Evolutionary conservation across 2,329 filamentous ascomycete genomes (phyloP), one percentile per base, ranked within the genome.

Genomic region (Penicillium palitans): DNA sequence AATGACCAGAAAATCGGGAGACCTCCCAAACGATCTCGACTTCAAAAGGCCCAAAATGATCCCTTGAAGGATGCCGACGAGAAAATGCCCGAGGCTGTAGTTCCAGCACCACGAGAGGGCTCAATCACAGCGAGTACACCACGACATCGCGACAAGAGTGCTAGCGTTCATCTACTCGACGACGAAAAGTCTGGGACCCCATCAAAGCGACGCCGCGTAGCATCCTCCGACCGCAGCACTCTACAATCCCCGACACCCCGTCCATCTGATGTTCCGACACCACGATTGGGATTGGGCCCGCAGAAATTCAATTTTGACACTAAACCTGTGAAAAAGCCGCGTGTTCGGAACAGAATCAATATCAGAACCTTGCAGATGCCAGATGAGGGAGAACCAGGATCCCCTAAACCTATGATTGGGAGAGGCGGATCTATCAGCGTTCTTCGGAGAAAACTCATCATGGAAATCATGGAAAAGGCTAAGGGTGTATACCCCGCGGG

Each of bases 401-500:
- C 37, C n/a, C 19, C 31, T 21, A 47, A 27, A 29, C 45, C 51
- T n/a, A 15, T 44, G 15, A 52, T 56, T 8, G 74, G 62, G 51
- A 70, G 66, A 54, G 75, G 74, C 29, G 81, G 82, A 12, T 79
- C 77, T 2, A 70, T 82, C 40, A 72, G 72, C 24, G 67, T 78
- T 46, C 70, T 79, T 40, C 77, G 82, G 31, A 77, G 74, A 52
- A 79, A 78, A 19, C 81, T 86, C 31, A 73, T 87, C 4, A 70
- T 84, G 67, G 78, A 84, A 27, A 80, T 87, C 40, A 66, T 87
- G 13, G 74, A 82, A 45, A 76, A 78, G 49, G 81, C 81, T 55
- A 77, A 78, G 46, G 85, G 85, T 8, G 80, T 82, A 3, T 86
- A 82, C 53, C 83, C 84, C 3, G 77, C 81, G 39, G 79, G 82